Evolutionary conservation across 371 early-diverging fungal species (phyloP).

Genomic region (Mortierella sp.): DNA sequence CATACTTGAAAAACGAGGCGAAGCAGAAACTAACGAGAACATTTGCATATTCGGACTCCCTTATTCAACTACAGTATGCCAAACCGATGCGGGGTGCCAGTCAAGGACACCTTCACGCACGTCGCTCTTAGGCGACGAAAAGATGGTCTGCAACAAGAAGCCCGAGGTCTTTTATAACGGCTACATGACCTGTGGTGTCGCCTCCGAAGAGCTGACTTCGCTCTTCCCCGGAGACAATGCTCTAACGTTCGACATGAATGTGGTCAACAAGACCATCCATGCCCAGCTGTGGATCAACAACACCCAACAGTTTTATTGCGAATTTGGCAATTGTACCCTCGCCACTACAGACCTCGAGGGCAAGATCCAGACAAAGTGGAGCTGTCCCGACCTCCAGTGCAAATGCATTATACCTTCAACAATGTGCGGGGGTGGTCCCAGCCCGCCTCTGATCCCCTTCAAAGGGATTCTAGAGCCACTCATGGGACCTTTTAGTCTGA

Average conservation of each 20-base stretch:
- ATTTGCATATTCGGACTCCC: neutral
- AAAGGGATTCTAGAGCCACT: constrained; percentile 20
- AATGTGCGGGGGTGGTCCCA: constrained; percentile 52
- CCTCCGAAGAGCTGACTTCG: constrained; percentile 8
- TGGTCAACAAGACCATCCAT: constrained; percentile 30
- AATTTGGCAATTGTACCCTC: constrained; percentile 21
- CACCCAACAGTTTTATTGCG: constrained; percentile 47
- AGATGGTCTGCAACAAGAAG: constrained; percentile 34
- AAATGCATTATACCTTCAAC: constrained; percentile 27
- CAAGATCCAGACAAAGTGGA: constrained; percentile 31
- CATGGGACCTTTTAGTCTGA: constrained; percentile 19
- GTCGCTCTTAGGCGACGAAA: constrained; percentile 42
- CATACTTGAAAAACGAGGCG: neutral
- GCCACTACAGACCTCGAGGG: constrained; percentile 25
- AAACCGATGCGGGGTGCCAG: constrained; percentile 39
- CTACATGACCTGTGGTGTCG: constrained; percentile 21
- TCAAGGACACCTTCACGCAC: constrained; percentile 36
- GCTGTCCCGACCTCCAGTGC: constrained; percentile 34
- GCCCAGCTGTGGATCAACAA: constrained; percentile 43
- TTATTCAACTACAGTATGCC: constrained; percentile 25
- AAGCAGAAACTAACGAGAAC: neutral
- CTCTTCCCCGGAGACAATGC: constrained; percentile 45
- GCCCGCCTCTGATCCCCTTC: constrained; percentile 17
- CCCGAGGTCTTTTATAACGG: constrained; percentile 21
- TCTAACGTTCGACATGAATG: constrained; percentile 32